Conservation (phyloP, 257 asterid genomes). For the Primulina tabacum region DNA sequence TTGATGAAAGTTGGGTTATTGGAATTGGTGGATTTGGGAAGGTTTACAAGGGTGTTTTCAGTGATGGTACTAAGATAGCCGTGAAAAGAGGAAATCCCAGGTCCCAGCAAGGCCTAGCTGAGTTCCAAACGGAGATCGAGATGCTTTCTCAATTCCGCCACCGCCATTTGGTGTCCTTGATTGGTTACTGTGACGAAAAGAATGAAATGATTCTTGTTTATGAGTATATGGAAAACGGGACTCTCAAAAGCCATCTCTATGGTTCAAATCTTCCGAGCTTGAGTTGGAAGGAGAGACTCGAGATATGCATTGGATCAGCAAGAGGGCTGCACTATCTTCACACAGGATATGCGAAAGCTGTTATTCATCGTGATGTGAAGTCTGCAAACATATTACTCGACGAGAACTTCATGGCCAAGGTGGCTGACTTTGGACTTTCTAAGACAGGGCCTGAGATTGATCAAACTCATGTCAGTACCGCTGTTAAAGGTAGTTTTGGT, state of each 20-base stretch:
- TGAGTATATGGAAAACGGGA: constrained; percentile 83
- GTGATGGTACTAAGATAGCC: constrained; percentile 67
- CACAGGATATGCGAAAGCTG: constrained; percentile 66
- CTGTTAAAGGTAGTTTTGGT: constrained; percentile 80
- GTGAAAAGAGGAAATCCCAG: constrained; percentile 76
- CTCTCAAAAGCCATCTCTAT: constrained; percentile 68
- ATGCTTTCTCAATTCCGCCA: constrained; percentile 86
- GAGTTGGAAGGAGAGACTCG: constrained; percentile 79
- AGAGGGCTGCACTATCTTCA: constrained; percentile 83
- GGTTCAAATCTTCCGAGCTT: constrained; percentile 52
- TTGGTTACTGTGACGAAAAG: constrained; percentile 78
- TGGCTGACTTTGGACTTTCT: constrained; percentile 82
- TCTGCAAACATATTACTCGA: constrained; percentile 81
- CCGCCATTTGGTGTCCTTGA: constrained; percentile 74
- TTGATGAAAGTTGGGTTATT: constrained; percentile 68
- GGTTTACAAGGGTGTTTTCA: constrained; percentile 67
- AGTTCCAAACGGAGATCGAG: constrained; percentile 80
- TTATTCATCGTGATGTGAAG: constrained; percentile 80
- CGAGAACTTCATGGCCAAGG: constrained; percentile 78
- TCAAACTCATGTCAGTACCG: constrained; percentile 87
- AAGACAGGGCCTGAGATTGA: constrained; percentile 82
- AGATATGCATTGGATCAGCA: constrained; percentile 82
- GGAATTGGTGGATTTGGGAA: constrained; percentile 91
- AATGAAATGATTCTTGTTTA: constrained; percentile 76
- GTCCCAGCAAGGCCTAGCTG: constrained; percentile 76